Base-by-base conservation (phyloP, 345 rosid genomes). In the Brassica incana region DNA sequence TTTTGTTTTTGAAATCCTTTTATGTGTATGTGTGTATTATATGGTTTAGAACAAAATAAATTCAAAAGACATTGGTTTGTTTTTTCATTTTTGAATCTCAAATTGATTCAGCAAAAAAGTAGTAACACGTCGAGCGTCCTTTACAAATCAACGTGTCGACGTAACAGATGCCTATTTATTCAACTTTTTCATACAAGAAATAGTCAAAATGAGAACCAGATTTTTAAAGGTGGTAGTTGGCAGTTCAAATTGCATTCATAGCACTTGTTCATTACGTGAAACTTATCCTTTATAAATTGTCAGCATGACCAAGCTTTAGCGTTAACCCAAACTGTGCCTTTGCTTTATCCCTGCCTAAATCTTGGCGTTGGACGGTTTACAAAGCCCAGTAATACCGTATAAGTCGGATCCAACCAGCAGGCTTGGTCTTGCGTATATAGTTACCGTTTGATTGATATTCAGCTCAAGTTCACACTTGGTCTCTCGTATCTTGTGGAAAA, bases 341-440 rank as follows among this genome's bases (percentile, higher is more conserved):
- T 11, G 50, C 50, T 50, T 78, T 58, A 9, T 87, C 33, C 23
- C 79, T 25, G 14, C 75, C 29, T 76, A 85, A 7, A 65, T 86
- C 64, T 80, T 89, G 36, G 82, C 78, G 14, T 29, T 88, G 25
- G 25, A 87, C 88, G 0, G 73, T 91, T 3, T 86, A 86, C 77
- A 88, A 87, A 82, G 63, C 84, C 2, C 76, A 77, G 77, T 54
- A 76, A 10, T 43, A 10, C 50, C 88, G 85, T n/a, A 40, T 15
- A 14, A 73, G 76, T 10, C 25, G 60, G 12, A 48, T 89, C 69
- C 52, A 80, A 72, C 85, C 88, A 4, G 87, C 85, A 5, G 72
- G 75, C 61, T 32, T 88, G 5, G 38, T 82, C 38, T 85, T 88
- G 0, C 84, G 71, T 16, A 8, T 45, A 45, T 45, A 1, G 11